phyloP scores from a whole-genome alignment of 2,329 filamentous ascomycete species.

The Aspergillus pseudoglaucus region DNA sequence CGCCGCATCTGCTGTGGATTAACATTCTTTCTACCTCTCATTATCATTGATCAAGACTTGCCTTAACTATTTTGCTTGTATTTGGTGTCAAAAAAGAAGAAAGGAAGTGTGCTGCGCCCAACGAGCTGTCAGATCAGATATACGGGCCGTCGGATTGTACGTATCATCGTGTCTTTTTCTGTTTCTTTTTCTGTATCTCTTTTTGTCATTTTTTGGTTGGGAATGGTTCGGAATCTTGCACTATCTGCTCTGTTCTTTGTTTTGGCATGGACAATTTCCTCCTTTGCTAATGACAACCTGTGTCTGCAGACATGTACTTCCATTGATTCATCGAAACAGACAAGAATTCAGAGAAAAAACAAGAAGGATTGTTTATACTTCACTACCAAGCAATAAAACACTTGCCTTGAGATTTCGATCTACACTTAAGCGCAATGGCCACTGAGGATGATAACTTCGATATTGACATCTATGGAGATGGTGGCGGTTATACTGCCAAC shows the following conservation, averaged over 20 bases:
- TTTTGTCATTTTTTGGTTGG: conserved; percentile 3
- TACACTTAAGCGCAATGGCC: conserved; percentile 36
- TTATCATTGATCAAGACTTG: conserved; percentile 13
- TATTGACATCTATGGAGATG: conserved; percentile 64
- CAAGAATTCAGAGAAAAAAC: conserved; percentile 1
- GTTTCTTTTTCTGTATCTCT: conserved; percentile 10
- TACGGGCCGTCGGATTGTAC: conserved; percentile 32
- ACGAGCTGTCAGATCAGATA: conserved; percentile 11
- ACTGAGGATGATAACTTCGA: conserved; percentile 64
- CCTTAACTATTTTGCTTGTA: conserved; percentile 18
- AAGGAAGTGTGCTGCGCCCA: conserved; percentile 14
- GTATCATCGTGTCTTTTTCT: conserved; percentile 29
- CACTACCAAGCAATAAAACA: conserved; percentile 31
- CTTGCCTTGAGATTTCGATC: conserved; percentile 22
- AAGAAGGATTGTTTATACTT: conserved; percentile 33
- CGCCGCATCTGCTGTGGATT: conserved; percentile 19
- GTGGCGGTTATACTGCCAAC: conserved; percentile 40
- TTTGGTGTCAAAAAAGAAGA: conserved; percentile 18
- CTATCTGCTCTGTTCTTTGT: conserved; percentile 1
- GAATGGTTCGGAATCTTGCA: not conserved
- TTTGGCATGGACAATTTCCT: conserved; percentile 12
- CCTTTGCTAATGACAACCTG: conserved; percentile 34
- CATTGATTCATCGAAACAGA: conserved; percentile 28
- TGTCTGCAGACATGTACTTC: conserved; percentile 40
- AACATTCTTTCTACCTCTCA: conserved; percentile 8